Conservation (phyloP, 805 yeast genomes). For the Candida incommunis region DNA sequence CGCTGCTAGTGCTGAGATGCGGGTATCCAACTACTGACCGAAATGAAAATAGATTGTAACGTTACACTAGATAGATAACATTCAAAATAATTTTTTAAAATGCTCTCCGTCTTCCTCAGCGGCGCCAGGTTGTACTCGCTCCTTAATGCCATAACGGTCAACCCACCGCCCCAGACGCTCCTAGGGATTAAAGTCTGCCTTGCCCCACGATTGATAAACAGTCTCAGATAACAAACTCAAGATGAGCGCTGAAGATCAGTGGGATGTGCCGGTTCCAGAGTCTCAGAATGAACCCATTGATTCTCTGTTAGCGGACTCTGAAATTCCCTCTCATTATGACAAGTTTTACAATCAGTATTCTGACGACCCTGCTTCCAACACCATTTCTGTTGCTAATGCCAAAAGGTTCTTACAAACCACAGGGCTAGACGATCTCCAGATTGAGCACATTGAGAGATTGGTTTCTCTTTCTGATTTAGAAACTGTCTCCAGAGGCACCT, state of each 20-base stretch:
- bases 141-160: too few species aligned
- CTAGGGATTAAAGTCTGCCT: too few species aligned
- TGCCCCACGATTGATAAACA: too few species aligned
- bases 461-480: slow-evolving; percentile 1
- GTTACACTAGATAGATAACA: too few species aligned
- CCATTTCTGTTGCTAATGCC: slow-evolving; percentile 4
- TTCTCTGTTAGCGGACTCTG: slow-evolving; percentile 4
- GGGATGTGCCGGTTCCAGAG: slow-evolving; percentile 1
- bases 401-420: slow-evolving; percentile 4
- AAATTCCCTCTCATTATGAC: slow-evolving; percentile 6
- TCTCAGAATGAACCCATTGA: slow-evolving; percentile 4
- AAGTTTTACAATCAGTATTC: slow-evolving; percentile 3
- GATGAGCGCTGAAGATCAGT: not conserved
- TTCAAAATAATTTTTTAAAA: too few species aligned
- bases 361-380: slow-evolving; percentile 4
- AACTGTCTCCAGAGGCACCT: slow-evolving; percentile 14
- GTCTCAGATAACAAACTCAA: too few species aligned
- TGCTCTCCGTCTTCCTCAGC: too few species aligned
- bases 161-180: too few species aligned
- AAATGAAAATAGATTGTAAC: too few species aligned
- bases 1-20: too few species aligned
- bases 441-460: not conserved
- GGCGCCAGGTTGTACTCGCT: too few species aligned
- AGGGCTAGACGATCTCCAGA: slow-evolving; percentile 2
- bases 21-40: too few species aligned